A percentile compares a stretch with the other conserved stretches of the same genome.
Conservation (phyloP, 2,329 filamentous ascomycete species). For the Blumeria graminis region DNA sequence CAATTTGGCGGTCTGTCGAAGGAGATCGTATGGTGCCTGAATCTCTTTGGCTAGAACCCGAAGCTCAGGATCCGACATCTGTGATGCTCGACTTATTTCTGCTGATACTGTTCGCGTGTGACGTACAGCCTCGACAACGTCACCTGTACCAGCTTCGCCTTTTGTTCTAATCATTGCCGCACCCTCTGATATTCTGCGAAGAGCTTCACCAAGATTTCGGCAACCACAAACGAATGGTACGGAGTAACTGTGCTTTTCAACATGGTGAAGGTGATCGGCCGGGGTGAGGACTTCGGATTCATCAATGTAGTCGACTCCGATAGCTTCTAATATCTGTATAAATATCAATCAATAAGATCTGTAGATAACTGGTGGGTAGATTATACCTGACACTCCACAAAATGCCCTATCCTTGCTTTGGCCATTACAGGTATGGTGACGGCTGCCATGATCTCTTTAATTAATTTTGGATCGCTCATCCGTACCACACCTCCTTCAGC, state of each 20-base stretch:
- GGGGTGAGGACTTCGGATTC: constrained; percentile 95
- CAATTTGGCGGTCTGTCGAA: constrained; percentile 69
- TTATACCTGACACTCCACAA: constrained; percentile 71
- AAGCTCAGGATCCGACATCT: constrained; percentile 45
- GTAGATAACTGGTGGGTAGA: neutral
- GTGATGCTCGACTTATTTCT: constrained; percentile 51
- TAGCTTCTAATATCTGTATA: constrained; percentile 63
- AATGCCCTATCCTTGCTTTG: constrained; percentile 91
- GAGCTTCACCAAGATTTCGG: constrained; percentile 77
- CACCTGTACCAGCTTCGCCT: constrained; percentile 89
- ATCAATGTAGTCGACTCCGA: constrained; percentile 94
- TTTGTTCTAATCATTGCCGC: constrained; percentile 98
- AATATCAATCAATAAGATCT: neutral
- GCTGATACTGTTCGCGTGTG: constrained; percentile 81
- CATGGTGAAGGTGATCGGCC: constrained; percentile 73
- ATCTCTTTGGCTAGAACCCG: constrained; percentile 62
- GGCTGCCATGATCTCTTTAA: constrained; percentile 80
- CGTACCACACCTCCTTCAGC: constrained; percentile 78
- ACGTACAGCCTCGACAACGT: constrained; percentile 86
- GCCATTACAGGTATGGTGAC: constrained; percentile 99
- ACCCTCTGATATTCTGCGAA: constrained; percentile 74
- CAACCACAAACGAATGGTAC: constrained; percentile 93
- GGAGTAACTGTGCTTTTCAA: constrained; percentile 64
- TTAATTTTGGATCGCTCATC: constrained; percentile 90
- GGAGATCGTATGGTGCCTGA: constrained; percentile 50